Base-by-base conservation (phyloP, 2,329 filamentous ascomycete genomes). In the Verticillium isaacii region DNA sequence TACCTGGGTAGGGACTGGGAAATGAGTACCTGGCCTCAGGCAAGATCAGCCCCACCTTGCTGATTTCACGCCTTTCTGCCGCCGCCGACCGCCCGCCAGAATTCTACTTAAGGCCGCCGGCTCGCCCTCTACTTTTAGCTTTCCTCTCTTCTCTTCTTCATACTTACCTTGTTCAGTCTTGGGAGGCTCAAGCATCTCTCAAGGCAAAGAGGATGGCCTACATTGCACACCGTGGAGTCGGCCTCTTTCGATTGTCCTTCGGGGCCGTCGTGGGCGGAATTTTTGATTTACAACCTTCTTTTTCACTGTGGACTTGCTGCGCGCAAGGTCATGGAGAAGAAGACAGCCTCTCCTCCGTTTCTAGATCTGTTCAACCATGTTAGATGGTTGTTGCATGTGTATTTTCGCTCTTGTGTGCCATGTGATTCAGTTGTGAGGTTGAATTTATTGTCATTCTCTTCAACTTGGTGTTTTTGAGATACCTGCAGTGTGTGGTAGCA, bases 211-310 rank as follows among this genome's bases (percentile, higher is more conserved):
- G 74, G 77, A 72, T 74, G 74, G 74, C 77, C 79, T 82, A 78
- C 79, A 82, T 81, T 80, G 79, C 79, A 82, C 79, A 79, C 70
- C 78, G 79, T 75, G 80, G 79, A 74, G 78, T 78, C 74, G 69
- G 74, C 73, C 74, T 71, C 70, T 68, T 74, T 80, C 76, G 74
- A 80, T 80, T 81, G 78, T 77, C 78, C 78, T 81, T 80, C 75
- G 75, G 77, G 77, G 76, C 79, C 80, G 78, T 81, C 75, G 78
- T 75, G 73, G 75, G 76, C 72, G 76, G 55, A 81, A 80, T 80
- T 81, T 80, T 81, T 79, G 78, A 74, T 81, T 58, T 58, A 54
- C 50, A 56, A 25, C 50, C 59, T 32, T 56, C 60, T 66, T 76
- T 82, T 82, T 81, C 80, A 77, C 80, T 77, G 66, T 77, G 74